Evolutionary conservation across 2,329 filamentous ascomycete genomes (phyloP).

Genomic region (Knufia fluminis): DNA sequence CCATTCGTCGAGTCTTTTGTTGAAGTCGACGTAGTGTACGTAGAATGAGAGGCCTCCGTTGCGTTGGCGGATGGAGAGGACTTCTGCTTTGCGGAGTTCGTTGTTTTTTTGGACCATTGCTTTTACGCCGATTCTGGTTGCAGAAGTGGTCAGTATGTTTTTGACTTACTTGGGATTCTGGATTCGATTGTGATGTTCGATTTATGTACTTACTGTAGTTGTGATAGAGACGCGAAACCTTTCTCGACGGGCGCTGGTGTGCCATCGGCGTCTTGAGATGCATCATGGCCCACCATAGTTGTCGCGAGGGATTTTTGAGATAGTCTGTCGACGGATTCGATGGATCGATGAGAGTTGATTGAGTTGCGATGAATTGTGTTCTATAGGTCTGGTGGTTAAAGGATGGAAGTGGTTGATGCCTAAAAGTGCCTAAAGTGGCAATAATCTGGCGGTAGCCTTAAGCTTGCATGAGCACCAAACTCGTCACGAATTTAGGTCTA

Average conservation of each 20-base stretch:
- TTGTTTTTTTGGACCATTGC: conserved; percentile 67
- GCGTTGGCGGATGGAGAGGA: conserved; percentile 84
- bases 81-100: conserved; percentile 82
- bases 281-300: conserved; percentile 48
- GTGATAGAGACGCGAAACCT: conserved; percentile 74
- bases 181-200: not conserved
- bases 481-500: too few species aligned
- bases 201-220: conserved; percentile 55
- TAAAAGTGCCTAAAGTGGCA: not conserved
- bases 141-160: conserved; percentile 22
- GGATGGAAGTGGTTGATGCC: not conserved
- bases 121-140: conserved; percentile 53
- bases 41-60: conserved; percentile 86
- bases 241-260: conserved; percentile 58
- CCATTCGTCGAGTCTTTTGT: conserved; percentile 87
- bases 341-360: not conserved
- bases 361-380: not conserved
- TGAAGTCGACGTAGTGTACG: conserved; percentile 97
- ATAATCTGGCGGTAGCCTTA: not conserved
- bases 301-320: conserved; percentile 12
- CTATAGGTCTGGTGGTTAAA: not conserved
- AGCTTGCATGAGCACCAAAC: not conserved
- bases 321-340: conserved; percentile 11
- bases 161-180: not conserved
- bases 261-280: conserved; percentile 43